Conservation (phyloP, 352 stramenopile species). For the Phytophthora rubi region DNA sequence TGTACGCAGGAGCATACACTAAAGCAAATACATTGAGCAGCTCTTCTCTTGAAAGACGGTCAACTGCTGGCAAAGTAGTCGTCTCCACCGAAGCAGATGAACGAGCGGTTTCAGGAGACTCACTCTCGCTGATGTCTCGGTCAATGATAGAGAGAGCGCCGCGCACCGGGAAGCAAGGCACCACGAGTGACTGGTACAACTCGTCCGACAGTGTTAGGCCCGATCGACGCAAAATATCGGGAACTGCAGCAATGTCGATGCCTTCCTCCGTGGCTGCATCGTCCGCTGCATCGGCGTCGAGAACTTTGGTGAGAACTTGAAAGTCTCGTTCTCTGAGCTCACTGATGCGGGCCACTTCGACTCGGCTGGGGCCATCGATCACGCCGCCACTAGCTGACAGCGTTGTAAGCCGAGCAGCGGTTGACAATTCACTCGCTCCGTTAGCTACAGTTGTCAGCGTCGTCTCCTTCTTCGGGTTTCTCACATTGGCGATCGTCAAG, state of each 20-base stretch:
- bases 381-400: slow-evolving; percentile 54
- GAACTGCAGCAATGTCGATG: slow-evolving; percentile 40
- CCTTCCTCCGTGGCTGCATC: slow-evolving; percentile 4
- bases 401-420: slow-evolving; percentile 54
- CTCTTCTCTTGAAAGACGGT: slow-evolving; percentile 30
- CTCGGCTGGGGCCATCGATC: slow-evolving; percentile 60
- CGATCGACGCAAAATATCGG: slow-evolving; percentile 44
- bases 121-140: not conserved
- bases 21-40: slow-evolving; percentile 67
- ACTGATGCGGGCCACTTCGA: slow-evolving; percentile 73
- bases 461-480: slow-evolving; percentile 60
- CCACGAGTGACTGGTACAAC: slow-evolving; percentile 52
- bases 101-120: not conserved
- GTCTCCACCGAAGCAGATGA: not conserved
- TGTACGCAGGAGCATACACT: slow-evolving; percentile 73
- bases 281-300: slow-evolving; percentile 31
- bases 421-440: not conserved
- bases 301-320: slow-evolving; percentile 38
- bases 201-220: slow-evolving; percentile 41
- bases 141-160: slow-evolving; percentile 1
- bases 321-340: slow-evolving; percentile 70
- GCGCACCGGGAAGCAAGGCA: slow-evolving; percentile 31
- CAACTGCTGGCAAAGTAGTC: not conserved
- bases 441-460: slow-evolving; percentile 21
- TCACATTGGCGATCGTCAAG: slow-evolving; percentile 53